Base-by-base conservation (phyloP, 805 yeast species). In the Helenozyma baotianmanensis region DNA sequence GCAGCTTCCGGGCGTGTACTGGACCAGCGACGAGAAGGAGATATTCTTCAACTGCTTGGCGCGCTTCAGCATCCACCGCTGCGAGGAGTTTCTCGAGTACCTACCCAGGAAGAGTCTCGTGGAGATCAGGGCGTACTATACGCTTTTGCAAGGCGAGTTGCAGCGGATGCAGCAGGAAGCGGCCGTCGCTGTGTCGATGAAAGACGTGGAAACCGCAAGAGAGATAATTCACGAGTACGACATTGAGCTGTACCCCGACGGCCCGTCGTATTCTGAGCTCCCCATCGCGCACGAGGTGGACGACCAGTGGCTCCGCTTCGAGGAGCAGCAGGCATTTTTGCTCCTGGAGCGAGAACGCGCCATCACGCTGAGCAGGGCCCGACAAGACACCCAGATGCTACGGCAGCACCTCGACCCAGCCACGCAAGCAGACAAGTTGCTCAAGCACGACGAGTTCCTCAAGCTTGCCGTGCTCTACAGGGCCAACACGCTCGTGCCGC, bases 231-330 rank as follows among this genome's bases (percentile, higher is more conserved):
- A 17, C 19, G 8, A 5, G 8, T 17, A 17, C 8, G 7, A 17
- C 19, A 8, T 8, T 17, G 19, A 6, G 5, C 19, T 17, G 19
- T 11, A 17, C 15, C n/a, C 35, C 64, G 3, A 44, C 5, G 38
- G 37, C 16, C 30, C 31, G 12, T 14, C 53, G 10, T 70, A 72
- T 45, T 53, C 56, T 18, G 71, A 72, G 9, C 53, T 78, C 8
- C 82, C 83, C 1, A 60, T 62, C 3, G 73, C 79, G 1, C 53
- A 60, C 38, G 84, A 78, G 43, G 61, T 78, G 60, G 68, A 72
- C 38, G 62, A 61, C 6, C 50, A 50, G 13, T 69, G 61, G 35
- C 45, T 71, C 1, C 48, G 53, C 5, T 48, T 70, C 40, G 84
- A 78, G 42, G 72, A 72, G 21, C 42, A 43, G 2, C 66, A 67